A percentile compares a stretch with the other conserved stretches of the same genome.
These are phyloP conservation scores for Hydnomerulius pinastri DNA, from an alignment of 768 basidiomycete species.

Conservation along the genomic window DNA sequence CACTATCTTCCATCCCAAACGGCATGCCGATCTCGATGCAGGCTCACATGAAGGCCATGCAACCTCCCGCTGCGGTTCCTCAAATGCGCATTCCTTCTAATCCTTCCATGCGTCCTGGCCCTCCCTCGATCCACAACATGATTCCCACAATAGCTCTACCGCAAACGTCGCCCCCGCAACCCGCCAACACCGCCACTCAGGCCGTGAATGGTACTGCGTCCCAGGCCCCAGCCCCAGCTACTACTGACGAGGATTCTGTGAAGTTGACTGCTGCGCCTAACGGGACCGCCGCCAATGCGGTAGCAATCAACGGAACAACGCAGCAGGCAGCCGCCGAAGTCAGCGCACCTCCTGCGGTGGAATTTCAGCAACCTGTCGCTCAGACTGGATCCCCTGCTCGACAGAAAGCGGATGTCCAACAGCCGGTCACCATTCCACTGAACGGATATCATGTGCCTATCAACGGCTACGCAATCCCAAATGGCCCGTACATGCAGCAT, in stretches of 20 bases:
- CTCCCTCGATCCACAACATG: constrained; percentile 37
- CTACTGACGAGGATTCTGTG: constrained; percentile 46
- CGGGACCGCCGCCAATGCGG: constrained; percentile 27
- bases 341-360: constrained; percentile 11
- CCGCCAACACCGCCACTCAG: constrained; percentile 22
- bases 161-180: constrained; percentile 39
- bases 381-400: constrained; percentile 41
- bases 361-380: constrained; percentile 25
- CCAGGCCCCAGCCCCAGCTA: constrained; percentile 41
- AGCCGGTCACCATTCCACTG: constrained; percentile 38
- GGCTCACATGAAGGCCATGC: constrained; percentile 64
- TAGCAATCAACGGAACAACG: constrained; percentile 27
- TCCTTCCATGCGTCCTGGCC: constrained; percentile 50
- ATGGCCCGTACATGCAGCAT: constrained; percentile 35
- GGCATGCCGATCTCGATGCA: constrained; percentile 61
- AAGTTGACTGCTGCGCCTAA: constrained; percentile 22
- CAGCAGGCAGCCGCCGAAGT: constrained; percentile 27
- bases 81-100: constrained; percentile 66
- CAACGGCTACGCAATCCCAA: constrained; percentile 40
- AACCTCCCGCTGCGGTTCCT: constrained; percentile 48
- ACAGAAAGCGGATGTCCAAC: constrained; percentile 51
- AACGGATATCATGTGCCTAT: constrained; percentile 53
- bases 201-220: constrained; percentile 38
- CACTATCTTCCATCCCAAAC: constrained; percentile 34
- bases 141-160: constrained; percentile 31